Base-by-base conservation (phyloP, 1,284 basidiomycete species). In the Heterobasidion annosum region DNA sequence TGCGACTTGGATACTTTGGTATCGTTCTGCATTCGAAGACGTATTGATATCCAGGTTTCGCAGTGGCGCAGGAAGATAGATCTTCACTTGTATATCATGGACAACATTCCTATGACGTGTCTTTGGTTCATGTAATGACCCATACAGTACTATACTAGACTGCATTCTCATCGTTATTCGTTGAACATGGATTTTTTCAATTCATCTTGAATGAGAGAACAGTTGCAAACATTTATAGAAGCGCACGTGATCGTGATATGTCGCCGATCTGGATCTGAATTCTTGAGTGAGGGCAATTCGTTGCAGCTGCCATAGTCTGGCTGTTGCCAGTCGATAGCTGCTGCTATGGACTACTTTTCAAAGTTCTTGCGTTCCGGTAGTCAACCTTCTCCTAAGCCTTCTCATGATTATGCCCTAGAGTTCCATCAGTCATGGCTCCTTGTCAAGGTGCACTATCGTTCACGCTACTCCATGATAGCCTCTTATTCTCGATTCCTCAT, bases 331-430 rank as follows among this genome's bases (percentile, higher is more conserved):
- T 35, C 13, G 19, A 19, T 48, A n/a, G n/a, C 34, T 19, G 8
- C 15, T 5, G 25, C 3, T 13, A 90, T 91, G 87, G 88, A 91
- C 63, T 91, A 91, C 65, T 91, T 91, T 65, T 85, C 87, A 52
- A 90, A 88, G 65, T 90, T 91, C 64, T 72, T 91, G 47, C 74
- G 81, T 55, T 69, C 79, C 25, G 70, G 75, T 7, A 69, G 64
- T 42, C 82, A 81, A 55, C 65, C 77, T 1, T 62, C 72, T 43
- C 73, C 78, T 0, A 87, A 83, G 64, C 67, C 72, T 1, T 62
- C 67, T n/a, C 70, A 79, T 19, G 85, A 91, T 64, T 78, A 82
- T 70, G 77, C 82, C 12, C 76, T 73, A 48, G 85, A 88, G 61
- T 91, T 91, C 63, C 79, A 82, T 59, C 79, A 72, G 57, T 85